A percentile compares a stretch with the other conserved stretches of the same genome.
Evolutionary conservation across 768 basidiomycete species (phyloP).

Genomic region (Exidia glandulosa): DNA sequence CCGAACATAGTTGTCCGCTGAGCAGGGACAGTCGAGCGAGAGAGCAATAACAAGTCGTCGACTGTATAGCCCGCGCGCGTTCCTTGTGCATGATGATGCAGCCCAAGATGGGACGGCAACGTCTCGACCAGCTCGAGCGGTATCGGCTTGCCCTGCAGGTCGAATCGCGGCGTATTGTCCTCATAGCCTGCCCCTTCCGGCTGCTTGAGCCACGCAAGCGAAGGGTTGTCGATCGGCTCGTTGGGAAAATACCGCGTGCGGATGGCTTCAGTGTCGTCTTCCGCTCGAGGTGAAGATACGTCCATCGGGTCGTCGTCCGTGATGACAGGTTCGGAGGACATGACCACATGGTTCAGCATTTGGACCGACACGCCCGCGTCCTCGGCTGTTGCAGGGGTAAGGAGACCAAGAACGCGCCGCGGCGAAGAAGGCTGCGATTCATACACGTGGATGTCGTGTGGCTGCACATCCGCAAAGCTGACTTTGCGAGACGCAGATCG

Average conservation of each 20-base stretch:
- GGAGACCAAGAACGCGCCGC: slow-evolving; percentile 38
- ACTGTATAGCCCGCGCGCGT: slow-evolving; percentile 82
- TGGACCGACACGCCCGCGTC: slow-evolving; percentile 22
- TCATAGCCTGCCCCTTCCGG: slow-evolving; percentile 3
- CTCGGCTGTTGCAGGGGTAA: slow-evolving; percentile 35
- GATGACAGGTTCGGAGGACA: not conserved
- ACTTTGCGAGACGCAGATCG: slow-evolving; percentile 29
- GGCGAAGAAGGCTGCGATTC: slow-evolving; percentile 75
- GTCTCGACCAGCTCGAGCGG: slow-evolving; percentile 37
- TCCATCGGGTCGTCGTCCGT: not conserved
- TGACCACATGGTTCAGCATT: slow-evolving; percentile 15
- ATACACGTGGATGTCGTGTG: slow-evolving; percentile 71
- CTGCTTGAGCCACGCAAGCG: slow-evolving; percentile 69
- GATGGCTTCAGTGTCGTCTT: slow-evolving; percentile 76
- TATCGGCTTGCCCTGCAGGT: slow-evolving; percentile 65
- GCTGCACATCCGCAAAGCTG: slow-evolving; percentile 66
- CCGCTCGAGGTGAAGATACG: slow-evolving; percentile 32
- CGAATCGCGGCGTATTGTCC: slow-evolving; percentile 34
- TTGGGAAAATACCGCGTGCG: slow-evolving; percentile 74
- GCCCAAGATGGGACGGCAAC: slow-evolving; percentile 74
- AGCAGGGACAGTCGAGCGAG: slow-evolving; percentile 69
- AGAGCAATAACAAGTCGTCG: slow-evolving; percentile 71
- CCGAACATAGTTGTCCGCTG: slow-evolving; percentile 78
- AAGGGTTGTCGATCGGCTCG: slow-evolving; percentile 55
- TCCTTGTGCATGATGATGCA: slow-evolving; percentile 82